Conservation (phyloP, 2,329 filamentous ascomycete genomes). For the Nectriaceae sp. region DNA sequence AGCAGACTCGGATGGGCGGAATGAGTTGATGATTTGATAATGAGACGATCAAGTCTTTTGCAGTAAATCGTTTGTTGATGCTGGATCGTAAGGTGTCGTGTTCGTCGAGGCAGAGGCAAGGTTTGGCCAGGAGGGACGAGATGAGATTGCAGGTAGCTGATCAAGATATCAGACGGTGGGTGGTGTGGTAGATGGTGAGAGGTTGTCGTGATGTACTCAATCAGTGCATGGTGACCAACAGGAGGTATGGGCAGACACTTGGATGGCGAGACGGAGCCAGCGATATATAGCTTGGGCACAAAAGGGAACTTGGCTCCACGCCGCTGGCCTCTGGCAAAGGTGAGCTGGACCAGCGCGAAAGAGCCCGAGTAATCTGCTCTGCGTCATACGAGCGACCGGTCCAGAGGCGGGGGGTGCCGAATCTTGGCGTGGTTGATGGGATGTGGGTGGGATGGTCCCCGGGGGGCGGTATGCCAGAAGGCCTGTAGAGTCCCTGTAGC, state of each 20-base stretch:
- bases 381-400: constrained; percentile 31
- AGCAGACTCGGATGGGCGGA: constrained; percentile 7
- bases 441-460: background rate
- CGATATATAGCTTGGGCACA: constrained; percentile 29
- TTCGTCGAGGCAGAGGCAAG: background rate
- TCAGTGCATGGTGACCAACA: constrained; percentile 22
- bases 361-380: constrained; percentile 28
- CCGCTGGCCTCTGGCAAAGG: constrained; percentile 9
- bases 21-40: constrained; percentile 8
- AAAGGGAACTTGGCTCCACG: too few relatives aligned
- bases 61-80: too few relatives aligned
- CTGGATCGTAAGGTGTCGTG: too few relatives aligned
- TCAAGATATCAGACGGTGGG: constrained; percentile 23
- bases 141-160: constrained; percentile 2
- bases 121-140: background rate
- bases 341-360: constrained; percentile 21
- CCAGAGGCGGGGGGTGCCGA: constrained; percentile 29
- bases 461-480: background rate
- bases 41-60: too few relatives aligned
- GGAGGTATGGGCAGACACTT: constrained; percentile 27
- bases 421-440: constrained; percentile 20
- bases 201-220: constrained; percentile 29
- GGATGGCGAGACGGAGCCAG: constrained; percentile 32
- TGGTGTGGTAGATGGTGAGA: constrained; percentile 22
- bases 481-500: background rate